Conservation (phyloP, 2,329 filamentous ascomycete species). For the Aspergillus spinulosporus region DNA sequence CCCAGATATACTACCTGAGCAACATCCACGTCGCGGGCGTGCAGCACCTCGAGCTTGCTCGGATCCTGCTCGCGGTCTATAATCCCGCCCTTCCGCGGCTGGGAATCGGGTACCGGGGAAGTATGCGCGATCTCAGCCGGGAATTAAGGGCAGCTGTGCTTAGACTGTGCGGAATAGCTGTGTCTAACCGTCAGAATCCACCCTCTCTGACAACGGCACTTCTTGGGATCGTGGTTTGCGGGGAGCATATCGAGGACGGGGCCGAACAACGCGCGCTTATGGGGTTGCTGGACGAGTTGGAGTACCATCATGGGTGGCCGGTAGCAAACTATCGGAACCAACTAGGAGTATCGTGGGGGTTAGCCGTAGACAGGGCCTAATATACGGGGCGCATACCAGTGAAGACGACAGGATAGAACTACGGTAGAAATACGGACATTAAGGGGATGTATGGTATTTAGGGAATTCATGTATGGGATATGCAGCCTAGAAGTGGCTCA, state of each 20-base stretch:
- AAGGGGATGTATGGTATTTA: no score
- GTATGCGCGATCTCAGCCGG: constrained; percentile 1
- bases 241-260: background rate
- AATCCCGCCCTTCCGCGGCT: constrained; percentile 44
- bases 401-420: no score
- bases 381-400: no score
- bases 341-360: background rate
- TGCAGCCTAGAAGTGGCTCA: no score
- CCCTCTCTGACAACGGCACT: constrained; percentile 7
- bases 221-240: constrained; percentile 4
- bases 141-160: background rate
- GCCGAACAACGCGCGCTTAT: background rate
- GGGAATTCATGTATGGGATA: no score
- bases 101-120: constrained; percentile 12
- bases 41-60: constrained; percentile 60
- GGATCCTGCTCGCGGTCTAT: constrained; percentile 57
- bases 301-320: constrained; percentile 4
- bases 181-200: constrained; percentile 4
- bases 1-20: constrained; percentile 58
- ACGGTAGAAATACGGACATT: no score
- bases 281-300: constrained; percentile 1
- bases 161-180: constrained; percentile 1
- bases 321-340: background rate
- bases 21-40: constrained; percentile 58
- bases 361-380: no score